phyloP scores from a whole-genome alignment of 164 flowering plant genomes.

The Tinospora cordifolia region DNA sequence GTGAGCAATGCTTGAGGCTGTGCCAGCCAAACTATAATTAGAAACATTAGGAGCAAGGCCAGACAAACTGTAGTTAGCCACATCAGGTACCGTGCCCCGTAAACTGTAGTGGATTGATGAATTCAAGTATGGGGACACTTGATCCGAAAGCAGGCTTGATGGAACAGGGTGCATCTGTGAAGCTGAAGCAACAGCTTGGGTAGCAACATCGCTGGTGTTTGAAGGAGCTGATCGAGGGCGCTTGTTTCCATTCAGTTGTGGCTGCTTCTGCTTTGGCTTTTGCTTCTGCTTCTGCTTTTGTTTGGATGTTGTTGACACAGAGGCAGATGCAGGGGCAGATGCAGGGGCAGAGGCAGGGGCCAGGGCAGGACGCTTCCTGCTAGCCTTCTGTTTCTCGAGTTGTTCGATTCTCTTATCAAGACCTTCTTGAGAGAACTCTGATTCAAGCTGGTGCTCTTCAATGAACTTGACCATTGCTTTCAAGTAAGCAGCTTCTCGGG shows the following conservation, averaged over 20 bases:
- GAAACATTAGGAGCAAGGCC: constrained; percentile 23
- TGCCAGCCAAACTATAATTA: constrained; percentile 23
- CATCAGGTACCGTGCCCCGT: constrained; percentile 18
- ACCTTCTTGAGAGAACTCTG: constrained; percentile 30
- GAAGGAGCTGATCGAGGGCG: constrained; percentile 19
- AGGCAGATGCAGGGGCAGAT: neutral
- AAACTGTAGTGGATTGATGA: constrained; percentile 13
- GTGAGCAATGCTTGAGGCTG: neutral
- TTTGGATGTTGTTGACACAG: no score
- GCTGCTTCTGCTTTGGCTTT: constrained; percentile 18
- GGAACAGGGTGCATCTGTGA: constrained; percentile 21
- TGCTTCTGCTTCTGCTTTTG: no score
- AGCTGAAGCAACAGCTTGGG: constrained; percentile 11
- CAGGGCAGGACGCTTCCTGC: constrained; percentile 32
- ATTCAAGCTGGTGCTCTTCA: constrained; percentile 48
- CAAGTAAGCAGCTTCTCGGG: constrained; percentile 35
- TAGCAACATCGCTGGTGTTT: constrained; percentile 9
- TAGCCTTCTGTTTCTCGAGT: constrained; percentile 40
- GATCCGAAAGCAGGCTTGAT: constrained; percentile 26
- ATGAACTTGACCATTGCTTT: constrained; percentile 38
- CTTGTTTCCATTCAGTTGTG: constrained; percentile 31
- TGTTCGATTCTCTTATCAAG: constrained; percentile 39
- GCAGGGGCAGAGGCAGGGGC: no score
- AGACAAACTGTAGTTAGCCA: constrained; percentile 9
- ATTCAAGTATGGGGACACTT: constrained; percentile 20